Percentiles rank a stretch among this genome's conserved stretches.
phyloP scores from a whole-genome alignment of 139 green algal species.

The Diplosphaera chodatii region DNA sequence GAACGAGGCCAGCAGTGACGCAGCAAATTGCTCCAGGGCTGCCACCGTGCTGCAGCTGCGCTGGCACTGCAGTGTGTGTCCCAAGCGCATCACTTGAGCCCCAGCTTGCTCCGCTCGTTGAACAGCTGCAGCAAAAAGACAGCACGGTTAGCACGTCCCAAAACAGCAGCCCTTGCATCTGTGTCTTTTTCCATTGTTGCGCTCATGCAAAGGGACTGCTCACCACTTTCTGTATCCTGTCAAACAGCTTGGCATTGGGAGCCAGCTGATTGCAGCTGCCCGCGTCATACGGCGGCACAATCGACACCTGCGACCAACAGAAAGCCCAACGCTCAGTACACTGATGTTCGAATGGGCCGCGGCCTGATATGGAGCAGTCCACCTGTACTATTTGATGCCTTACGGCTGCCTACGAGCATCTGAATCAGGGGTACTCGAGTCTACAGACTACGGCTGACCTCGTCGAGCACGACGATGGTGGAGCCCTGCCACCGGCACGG shows the following conservation, averaged over 20 bases:
- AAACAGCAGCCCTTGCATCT: background rate
- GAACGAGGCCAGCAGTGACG: too few relatives aligned
- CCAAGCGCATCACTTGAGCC: background rate
- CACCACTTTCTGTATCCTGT: background rate
- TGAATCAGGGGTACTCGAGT: too few relatives aligned
- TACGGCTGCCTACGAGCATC: too few relatives aligned
- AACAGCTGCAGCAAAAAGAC: background rate
- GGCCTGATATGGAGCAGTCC: too few relatives aligned
- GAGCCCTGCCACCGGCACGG: slow-evolving; percentile 37
- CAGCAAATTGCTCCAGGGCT: too few relatives aligned
- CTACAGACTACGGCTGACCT: too few relatives aligned
- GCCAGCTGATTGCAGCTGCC: background rate
- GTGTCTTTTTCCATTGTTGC: background rate
- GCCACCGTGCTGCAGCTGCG: too few relatives aligned
- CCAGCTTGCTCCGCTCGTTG: background rate
- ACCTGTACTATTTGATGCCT: too few relatives aligned
- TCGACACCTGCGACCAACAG: background rate
- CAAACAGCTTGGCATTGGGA: background rate
- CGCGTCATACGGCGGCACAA: background rate
- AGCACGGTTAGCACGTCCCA: too few relatives aligned
- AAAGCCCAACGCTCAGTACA: too few relatives aligned
- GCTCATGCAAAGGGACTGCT: background rate
- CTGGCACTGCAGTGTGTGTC: too few relatives aligned
- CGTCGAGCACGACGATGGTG: slow-evolving; percentile 44
- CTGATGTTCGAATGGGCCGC: too few relatives aligned